Evolutionary conservation across 2,329 filamentous ascomycete genomes (phyloP).

Genomic region (Fusarium buxicola): DNA sequence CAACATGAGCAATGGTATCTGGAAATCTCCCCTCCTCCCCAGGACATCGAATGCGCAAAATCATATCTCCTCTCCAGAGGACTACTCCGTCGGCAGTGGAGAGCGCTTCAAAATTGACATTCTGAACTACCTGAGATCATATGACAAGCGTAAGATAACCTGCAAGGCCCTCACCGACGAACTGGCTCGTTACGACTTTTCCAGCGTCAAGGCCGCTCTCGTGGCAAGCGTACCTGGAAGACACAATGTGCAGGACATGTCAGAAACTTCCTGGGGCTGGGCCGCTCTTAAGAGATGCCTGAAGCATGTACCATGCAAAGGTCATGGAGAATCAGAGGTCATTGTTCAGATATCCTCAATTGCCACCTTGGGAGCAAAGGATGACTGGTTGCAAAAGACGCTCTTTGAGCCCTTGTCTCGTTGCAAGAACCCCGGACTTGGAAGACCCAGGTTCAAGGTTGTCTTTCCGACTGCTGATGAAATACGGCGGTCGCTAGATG

Average conservation of each 20-base stretch:
- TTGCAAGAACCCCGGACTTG: slow-evolving; percentile 42
- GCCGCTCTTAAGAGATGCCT: slow-evolving; percentile 72
- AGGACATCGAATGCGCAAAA: slow-evolving; percentile 44
- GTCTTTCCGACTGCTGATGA: slow-evolving; percentile 86
- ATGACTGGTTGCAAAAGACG: slow-evolving; percentile 77
- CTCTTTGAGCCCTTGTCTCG: slow-evolving; percentile 64
- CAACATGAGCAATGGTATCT: slow-evolving; percentile 88
- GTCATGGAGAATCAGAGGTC: slow-evolving; percentile 58
- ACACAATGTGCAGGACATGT: slow-evolving; percentile 62
- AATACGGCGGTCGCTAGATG: slow-evolving; percentile 80
- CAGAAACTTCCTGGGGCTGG: slow-evolving; percentile 81
- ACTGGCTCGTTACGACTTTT: slow-evolving; percentile 76
- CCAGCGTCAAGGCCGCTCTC: slow-evolving; percentile 73
- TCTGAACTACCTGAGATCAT: slow-evolving; percentile 76
- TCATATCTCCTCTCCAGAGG: neutral
- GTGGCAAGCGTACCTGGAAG: slow-evolving; percentile 83
- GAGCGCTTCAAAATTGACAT: slow-evolving; percentile 80
- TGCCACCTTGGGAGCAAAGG: slow-evolving; percentile 77
- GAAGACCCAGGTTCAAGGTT: slow-evolving; percentile 69
- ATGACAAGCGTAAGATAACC: slow-evolving; percentile 68
- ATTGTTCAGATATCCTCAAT: slow-evolving; percentile 82
- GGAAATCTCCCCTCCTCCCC: slow-evolving; percentile 79
- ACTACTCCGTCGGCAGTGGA: slow-evolving; percentile 65
- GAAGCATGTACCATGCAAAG: slow-evolving; percentile 59
- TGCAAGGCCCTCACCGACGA: slow-evolving; percentile 67